Base-by-base conservation (phyloP, 129 eudicot genomes). In the Kitagawia praeruptora region DNA sequence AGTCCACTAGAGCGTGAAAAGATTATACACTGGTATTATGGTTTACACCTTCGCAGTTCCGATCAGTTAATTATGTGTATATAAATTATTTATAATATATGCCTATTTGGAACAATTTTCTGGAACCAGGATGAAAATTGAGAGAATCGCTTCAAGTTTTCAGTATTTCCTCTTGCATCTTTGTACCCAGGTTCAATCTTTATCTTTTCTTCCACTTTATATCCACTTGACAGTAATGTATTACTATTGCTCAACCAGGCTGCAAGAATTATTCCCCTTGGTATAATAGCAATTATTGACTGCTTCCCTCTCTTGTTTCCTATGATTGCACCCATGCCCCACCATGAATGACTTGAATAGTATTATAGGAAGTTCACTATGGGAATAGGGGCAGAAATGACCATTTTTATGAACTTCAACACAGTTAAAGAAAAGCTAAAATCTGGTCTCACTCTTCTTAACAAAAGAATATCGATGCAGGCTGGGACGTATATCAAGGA, bases 401-500 rank as follows among this genome's bases (percentile, higher is more conserved):
- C 53, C 77, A 0, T 21, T 40, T 42, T 40, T 39, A 11, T 2
- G 47, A 13, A 70, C 75, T 39, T 27, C 18, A 31, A 21, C 16
- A 11, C 45, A 18, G 47, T 70, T 70, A 8, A 34, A 34, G 47
- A 19, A 70, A 38, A 37, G 39, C 25, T 37, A 5, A 18, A 39
- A 14, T 38, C 11, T 39, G 25, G 45, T 70, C 14, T 70, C 4
- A 23, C 6, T 8, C 10, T 73, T n/a, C 38, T 10, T 81, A 77
- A 82, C 23, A 39, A 67, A 8, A 1, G 34, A 84, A 39, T 77
- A 28, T 80, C 25, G 25, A 18, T 47, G 58, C 91, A 96, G 99
- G 99, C 99, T 84, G 99, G 99, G 76, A 96, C 99, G 31, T 96
- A 96, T 64, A 92, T 96, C 84, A 96, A 96, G 88, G 99, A 96